Base-by-base conservation (phyloP, 2,329 filamentous ascomycete genomes). In the Tolypocladium guangdongense region DNA sequence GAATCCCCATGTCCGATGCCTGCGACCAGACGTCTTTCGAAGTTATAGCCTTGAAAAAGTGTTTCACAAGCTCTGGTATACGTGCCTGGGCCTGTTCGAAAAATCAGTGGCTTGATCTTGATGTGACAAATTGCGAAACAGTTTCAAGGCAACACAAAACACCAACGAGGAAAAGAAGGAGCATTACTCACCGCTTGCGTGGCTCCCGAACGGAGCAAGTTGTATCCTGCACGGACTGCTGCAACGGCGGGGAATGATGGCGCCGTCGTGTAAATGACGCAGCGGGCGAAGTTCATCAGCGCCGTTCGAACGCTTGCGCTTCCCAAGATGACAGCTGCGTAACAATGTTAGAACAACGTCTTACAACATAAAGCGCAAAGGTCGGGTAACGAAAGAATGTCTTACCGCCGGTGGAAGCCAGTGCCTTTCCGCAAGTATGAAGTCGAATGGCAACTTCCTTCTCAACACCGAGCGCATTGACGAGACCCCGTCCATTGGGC, bases 401-500 rank as follows among this genome's bases (percentile, higher is more conserved):
- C 33, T 55, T 49, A 62, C 61, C 60, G 52, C 71, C 71, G 43
- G 61, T 64, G 18, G 63, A 62, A 0, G 68, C 77, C 30, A 81
- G 56, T 1, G 75, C 75, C 59, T 81, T 81, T 14, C 75, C 73
- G 62, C 73, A 79, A 0, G 74, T 76, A 60, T 80, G 76, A 5
- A 79, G 59, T 16, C 69, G 63, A 37, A 75, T 70, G 39, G 76
- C 76, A 56, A 75, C 74, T 11, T 71, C 65, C 10, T 72, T 65
- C 55, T 80, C 70, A 1, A 81, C 55, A 0, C 75, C 77, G 3
- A 80, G 62, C 38, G 68, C 63, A 54, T 71, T 71, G 3, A 81
- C 75, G 5, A 80, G 60, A 0, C 78, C 78, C 0, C 67, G 64
- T 0, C 78, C 78, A 1, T 69, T 65, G 0, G 67, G 67, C 0